Evolutionary conservation across 1,139 yeast species (phyloP).

Genomic region (Debaryomyces fabryi): DNA sequence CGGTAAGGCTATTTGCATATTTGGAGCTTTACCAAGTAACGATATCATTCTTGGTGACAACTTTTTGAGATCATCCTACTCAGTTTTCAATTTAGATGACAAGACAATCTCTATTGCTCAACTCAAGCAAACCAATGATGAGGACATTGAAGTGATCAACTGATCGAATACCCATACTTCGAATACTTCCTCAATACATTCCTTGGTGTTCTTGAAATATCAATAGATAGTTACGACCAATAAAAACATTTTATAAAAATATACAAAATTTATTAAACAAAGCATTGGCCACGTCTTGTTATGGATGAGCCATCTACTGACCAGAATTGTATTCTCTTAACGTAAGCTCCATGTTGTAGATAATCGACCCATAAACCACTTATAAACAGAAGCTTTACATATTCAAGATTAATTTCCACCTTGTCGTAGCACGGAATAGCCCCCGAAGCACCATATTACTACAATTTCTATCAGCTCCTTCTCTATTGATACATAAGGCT

Average conservation of each 20-base stretch:
- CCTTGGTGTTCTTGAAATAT: background rate
- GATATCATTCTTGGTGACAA: constrained; percentile 34
- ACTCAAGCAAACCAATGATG: constrained; percentile 30
- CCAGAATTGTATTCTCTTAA: background rate
- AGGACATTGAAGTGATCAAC: constrained; percentile 22
- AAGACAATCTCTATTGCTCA: constrained; percentile 42
- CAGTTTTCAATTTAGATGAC: constrained; percentile 43
- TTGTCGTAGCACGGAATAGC: no score
- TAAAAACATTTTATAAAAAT: background rate
- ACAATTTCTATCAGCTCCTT: background rate
- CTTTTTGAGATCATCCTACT: constrained; percentile 41
- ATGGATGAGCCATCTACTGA: background rate
- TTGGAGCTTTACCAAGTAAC: constrained; percentile 21
- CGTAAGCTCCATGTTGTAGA: no score
- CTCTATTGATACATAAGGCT: background rate
- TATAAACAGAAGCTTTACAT: no score
- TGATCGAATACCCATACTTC: background rate
- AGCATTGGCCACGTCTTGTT: background rate
- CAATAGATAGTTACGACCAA: background rate
- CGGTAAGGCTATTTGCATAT: constrained; percentile 17
- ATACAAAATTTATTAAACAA: background rate
- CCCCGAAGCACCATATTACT: no score
- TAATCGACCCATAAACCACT: no score
- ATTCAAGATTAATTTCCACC: no score
- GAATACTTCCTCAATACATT: background rate